A percentile compares a stretch with the other conserved stretches of the same genome.
Evolutionary conservation across 495 filamentous ascomycete species (phyloP).

Genomic region (Bathelium albidoporum): DNA sequence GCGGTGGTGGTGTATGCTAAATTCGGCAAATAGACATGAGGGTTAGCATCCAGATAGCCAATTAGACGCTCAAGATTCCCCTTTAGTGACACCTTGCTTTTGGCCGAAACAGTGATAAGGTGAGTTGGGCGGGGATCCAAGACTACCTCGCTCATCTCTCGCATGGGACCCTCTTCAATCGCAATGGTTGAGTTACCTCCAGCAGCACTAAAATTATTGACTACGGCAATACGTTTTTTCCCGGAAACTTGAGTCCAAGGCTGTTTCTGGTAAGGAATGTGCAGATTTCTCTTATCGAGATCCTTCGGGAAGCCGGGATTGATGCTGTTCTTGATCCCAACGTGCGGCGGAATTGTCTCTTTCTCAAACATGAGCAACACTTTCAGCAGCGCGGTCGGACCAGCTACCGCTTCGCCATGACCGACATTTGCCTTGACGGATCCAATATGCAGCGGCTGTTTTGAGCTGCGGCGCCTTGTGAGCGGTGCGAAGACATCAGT

Average conservation of each 20-base stretch:
- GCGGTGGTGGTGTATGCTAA: constrained; percentile 78
- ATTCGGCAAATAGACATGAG: constrained; percentile 36
- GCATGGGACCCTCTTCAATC: constrained; percentile 45
- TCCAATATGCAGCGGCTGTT: constrained; percentile 23
- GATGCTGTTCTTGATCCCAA: constrained; percentile 31
- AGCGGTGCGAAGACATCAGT: constrained; percentile 21
- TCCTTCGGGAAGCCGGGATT: constrained; percentile 31
- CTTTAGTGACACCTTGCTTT: constrained; percentile 27
- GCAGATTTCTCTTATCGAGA: constrained; percentile 24
- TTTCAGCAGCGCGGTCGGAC: constrained; percentile 30
- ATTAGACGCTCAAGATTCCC: constrained; percentile 25
- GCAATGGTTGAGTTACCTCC: constrained; percentile 46
- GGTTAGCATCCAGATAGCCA: constrained; percentile 37
- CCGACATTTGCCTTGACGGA: constrained; percentile 30
- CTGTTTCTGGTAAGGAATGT: constrained; percentile 18
- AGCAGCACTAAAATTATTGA: constrained; percentile 61
- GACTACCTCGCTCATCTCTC: constrained; percentile 8
- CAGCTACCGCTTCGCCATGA: constrained; percentile 28
- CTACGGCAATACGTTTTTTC: constrained; percentile 41
- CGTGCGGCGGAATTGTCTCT: constrained; percentile 29
- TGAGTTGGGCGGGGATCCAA: constrained; percentile 43
- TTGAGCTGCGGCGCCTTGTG: background rate
- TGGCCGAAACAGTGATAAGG: constrained; percentile 49
- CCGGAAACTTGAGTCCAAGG: background rate
- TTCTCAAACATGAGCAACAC: constrained; percentile 32